Evolutionary conservation across 768 basidiomycete species (phyloP).

Genomic region (Amanita pseudoporphyria): DNA sequence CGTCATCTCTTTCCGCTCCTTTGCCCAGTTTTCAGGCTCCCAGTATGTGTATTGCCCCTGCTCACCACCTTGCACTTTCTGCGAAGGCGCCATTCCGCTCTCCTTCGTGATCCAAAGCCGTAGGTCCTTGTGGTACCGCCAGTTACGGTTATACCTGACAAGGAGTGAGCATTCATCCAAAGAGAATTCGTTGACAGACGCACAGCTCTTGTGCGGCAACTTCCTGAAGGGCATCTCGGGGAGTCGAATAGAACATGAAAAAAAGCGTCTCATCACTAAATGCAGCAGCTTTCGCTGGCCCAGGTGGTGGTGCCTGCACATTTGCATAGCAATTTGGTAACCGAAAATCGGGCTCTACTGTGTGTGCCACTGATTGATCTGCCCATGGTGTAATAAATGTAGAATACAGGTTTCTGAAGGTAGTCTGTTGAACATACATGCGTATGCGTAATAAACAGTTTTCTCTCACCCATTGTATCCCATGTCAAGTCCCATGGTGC

Average conservation of each 20-base stretch:
- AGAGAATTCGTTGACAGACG: constrained; percentile 19
- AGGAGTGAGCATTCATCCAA: constrained; percentile 6
- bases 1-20: constrained; percentile 70
- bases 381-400: constrained; percentile 97
- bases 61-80: constrained; percentile 75
- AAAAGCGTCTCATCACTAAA: constrained; percentile 97
- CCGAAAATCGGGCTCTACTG: constrained; percentile 87
- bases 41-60: constrained; percentile 87
- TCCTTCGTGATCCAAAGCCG: constrained; percentile 85
- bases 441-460: constrained; percentile 5
- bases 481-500: constrained; percentile 89
- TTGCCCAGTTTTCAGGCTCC: constrained; percentile 73
- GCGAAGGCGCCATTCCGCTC: constrained; percentile 63
- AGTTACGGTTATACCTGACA: constrained; percentile 81
- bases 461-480: constrained; percentile 64
- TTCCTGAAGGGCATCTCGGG: constrained; percentile 88
- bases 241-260: constrained; percentile 96
- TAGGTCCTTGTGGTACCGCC: constrained; percentile 93
- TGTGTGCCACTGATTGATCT: constrained; percentile 76
- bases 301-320: constrained; percentile 81
- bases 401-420: constrained; percentile 69
- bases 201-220: constrained; percentile 93
- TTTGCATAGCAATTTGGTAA: constrained; percentile 83
- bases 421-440: constrained; percentile 11
- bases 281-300: constrained; percentile 66